Percentiles rank a stretch among this genome's conserved stretches.
These are phyloP conservation scores for Discostella stelligeroides DNA, from an alignment of 108 stramenopile genomes.

Conservation along the genomic window DNA sequence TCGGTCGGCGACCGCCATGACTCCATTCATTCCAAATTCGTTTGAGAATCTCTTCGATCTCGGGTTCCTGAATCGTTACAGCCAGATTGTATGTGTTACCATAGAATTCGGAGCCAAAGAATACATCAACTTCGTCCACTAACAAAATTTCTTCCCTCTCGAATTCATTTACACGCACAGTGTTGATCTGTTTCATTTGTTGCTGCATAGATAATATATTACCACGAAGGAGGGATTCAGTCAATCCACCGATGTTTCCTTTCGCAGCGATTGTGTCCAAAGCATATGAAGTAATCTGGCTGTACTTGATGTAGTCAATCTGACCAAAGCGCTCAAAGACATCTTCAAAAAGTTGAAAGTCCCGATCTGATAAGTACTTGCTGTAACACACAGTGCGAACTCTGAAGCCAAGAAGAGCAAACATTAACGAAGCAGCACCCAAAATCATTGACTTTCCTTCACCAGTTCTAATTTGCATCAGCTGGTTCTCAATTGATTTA, in stretches of 20 bases:
- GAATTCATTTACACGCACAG: neutral
- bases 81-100: slow-evolving; percentile 71
- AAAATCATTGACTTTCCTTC: too few species aligned
- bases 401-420: slow-evolving; percentile 57
- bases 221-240: slow-evolving; percentile 48
- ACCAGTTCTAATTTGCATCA: too few species aligned
- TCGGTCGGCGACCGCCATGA: slow-evolving; percentile 36
- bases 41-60: too few species aligned
- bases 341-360: slow-evolving; percentile 55
- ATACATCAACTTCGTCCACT: slow-evolving; percentile 77
- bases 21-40: slow-evolving; percentile 49
- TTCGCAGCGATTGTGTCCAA: slow-evolving; percentile 61
- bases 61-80: slow-evolving; percentile 51
- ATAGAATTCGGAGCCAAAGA: slow-evolving; percentile 71
- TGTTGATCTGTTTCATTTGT: too few species aligned
- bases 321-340: slow-evolving; percentile 53
- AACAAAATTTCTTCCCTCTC: too few species aligned
- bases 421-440: slow-evolving; percentile 53
- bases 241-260: slow-evolving; percentile 58
- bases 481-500: slow-evolving; percentile 46
- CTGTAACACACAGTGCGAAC: slow-evolving; percentile 75
- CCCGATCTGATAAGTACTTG: slow-evolving; percentile 60
- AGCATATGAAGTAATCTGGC: slow-evolving; percentile 61
- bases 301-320: slow-evolving; percentile 46
- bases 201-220: too few species aligned